Conservation (phyloP, 225 moss, liverwort and hornwort genomes). For the Bryum argenteum region DNA sequence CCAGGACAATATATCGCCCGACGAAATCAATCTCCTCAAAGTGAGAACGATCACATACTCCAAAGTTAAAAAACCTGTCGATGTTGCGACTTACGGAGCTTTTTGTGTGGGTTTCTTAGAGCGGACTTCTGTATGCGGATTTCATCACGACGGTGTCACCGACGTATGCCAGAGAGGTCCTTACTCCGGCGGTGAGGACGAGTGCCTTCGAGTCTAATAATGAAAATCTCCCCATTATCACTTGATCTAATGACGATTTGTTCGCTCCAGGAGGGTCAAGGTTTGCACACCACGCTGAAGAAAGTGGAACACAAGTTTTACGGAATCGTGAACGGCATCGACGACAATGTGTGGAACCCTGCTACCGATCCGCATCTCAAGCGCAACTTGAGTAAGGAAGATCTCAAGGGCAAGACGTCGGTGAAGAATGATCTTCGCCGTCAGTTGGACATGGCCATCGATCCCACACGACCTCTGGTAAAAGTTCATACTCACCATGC, state of each 20-base stretch:
- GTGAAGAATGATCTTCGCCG: slow-evolving; percentile 60
- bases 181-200: slow-evolving; percentile 67
- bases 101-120: slow-evolving; percentile 34
- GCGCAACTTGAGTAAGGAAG: slow-evolving; percentile 55
- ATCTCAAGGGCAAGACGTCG: slow-evolving; percentile 46
- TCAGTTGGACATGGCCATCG: slow-evolving; percentile 53
- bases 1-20: slow-evolving; percentile 64
- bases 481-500: too few species aligned
- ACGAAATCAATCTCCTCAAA: slow-evolving; percentile 76
- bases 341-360: slow-evolving; percentile 87
- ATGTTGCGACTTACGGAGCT: too few species aligned
- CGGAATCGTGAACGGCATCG: slow-evolving; percentile 87
- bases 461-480: slow-evolving; percentile 69
- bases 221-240: too few species aligned
- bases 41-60: not conserved
- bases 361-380: slow-evolving; percentile 69
- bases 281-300: slow-evolving; percentile 74
- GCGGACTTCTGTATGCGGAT: slow-evolving; percentile 73
- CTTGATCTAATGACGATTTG: not conserved
- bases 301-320: slow-evolving; percentile 67
- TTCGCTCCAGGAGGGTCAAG: slow-evolving; percentile 62
- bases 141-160: slow-evolving; percentile 89
- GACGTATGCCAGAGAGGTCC: slow-evolving; percentile 83
- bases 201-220: too few species aligned
- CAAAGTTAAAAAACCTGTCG: too few species aligned